Base-by-base conservation (phyloP, 2,329 filamentous ascomycete species). In the Dothistroma pini region DNA sequence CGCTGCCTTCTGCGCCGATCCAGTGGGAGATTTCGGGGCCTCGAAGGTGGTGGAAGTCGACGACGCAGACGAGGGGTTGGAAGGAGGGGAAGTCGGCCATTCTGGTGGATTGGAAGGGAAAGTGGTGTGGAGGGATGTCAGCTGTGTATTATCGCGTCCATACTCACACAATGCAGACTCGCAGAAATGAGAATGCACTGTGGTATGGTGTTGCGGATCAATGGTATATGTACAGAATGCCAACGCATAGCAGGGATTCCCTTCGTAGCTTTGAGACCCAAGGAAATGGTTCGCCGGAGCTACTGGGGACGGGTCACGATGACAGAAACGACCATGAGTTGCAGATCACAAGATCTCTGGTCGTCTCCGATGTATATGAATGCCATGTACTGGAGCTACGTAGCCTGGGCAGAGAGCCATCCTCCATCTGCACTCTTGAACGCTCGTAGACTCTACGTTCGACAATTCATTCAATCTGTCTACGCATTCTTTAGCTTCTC, bases 11-110 rank as follows among this genome's bases (percentile, higher is more conserved):
- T 21, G 79, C 85, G 63, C 91, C 92, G 73, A 96, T 91, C 90
- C 93, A 97, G 70, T 83, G 85, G 79, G 97, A 93, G 59, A 97
- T 89, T 79, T 99, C 95, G 34, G 95, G 95, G 9, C 95, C 95
- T 74, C 80, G 75, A 54, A 79, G 79, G 70, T 83, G 81, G 70
- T 83, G 80, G 66, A 83, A 83, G 68, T 81, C 80, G 63, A 83
- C 81, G 52, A 83, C 75, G 71, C 78, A 80, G 63, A 83, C 76
- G 51, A 83, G 73, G 2, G 80, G 79, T 57, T 72, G 70, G 69
- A 81, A 82, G 44, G 68, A 58, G 58, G 58, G 16, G 51, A 57
- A 57, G 51, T 38, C 34, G 51, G 48, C 21, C 48, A 51, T 51
- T 51, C 4, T 7, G 29, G 8, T 54, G 29, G 6, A 34, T 51